A percentile compares a stretch with the other conserved stretches of the same genome.
Evolutionary conservation across 1,139 yeast species (phyloP).

Genomic region (Magnusiomyces fungicola): DNA sequence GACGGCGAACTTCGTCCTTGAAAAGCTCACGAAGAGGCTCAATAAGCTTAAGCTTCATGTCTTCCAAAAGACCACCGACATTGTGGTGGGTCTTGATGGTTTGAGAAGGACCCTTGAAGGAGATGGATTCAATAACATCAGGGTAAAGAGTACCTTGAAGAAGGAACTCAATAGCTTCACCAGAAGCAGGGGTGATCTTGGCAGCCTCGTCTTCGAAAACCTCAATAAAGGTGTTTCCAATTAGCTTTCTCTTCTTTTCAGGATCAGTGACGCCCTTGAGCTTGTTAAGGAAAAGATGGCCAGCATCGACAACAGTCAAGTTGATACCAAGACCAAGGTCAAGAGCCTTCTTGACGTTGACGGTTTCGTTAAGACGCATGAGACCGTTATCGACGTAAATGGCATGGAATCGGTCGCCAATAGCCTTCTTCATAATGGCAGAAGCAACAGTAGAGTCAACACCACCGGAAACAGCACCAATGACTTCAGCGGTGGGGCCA

Average conservation of each 20-base stretch:
- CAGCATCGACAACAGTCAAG: conserved; percentile 89
- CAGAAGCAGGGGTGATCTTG: conserved; percentile 70
- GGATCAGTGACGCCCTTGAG: conserved; percentile 96
- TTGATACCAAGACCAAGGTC: conserved; percentile 92
- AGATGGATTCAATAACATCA: conserved; percentile 95
- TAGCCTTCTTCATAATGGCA: conserved; percentile 94
- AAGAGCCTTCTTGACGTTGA: conserved; percentile 76
- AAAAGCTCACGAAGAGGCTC: conserved; percentile 98
- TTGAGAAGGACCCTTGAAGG: conserved; percentile 99
- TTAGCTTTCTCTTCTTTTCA: conserved; percentile 96
- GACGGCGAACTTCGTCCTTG: conserved; percentile 96
- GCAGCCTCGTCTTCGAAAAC: conserved; percentile 96
- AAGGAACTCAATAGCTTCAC: conserved; percentile 82
- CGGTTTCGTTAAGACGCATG: conserved; percentile 91
- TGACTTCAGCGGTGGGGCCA: conserved; percentile 97
- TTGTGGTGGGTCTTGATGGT: conserved; percentile 99
- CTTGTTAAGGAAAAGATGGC: conserved; percentile 78
- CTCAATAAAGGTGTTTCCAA: conserved; percentile 95
- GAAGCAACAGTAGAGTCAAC: conserved; percentile 99
- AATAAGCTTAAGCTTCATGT: conserved; percentile 95
- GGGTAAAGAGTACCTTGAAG: conserved; percentile 98
- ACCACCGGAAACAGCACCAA: conserved; percentile 99
- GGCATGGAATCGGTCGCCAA: conserved; percentile 98
- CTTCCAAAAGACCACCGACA: conserved; percentile 94
- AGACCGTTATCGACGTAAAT: conserved; percentile 97